phyloP scores from a whole-genome alignment of 306 rosid species.

The Trifolium dubium region DNA sequence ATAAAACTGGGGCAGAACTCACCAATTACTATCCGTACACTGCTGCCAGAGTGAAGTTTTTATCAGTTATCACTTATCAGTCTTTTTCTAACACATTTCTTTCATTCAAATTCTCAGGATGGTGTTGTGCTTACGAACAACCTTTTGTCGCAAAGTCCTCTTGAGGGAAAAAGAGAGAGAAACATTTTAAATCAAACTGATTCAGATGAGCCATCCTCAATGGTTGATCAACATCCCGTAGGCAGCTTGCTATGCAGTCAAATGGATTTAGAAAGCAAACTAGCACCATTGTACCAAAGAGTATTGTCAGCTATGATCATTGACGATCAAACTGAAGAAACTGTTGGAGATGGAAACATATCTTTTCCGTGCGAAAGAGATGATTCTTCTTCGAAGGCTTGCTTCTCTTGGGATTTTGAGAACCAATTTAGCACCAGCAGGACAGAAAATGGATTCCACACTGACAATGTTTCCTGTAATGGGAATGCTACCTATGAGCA shows the following conservation, averaged over 20 bases:
- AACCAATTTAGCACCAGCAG: constrained; percentile 39
- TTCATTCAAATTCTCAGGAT: constrained; percentile 54
- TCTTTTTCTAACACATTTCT: constrained; percentile 20
- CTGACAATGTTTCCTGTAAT: constrained; percentile 58
- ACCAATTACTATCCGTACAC: not conserved
- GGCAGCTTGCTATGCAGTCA: constrained; percentile 46
- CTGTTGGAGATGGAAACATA: constrained; percentile 48
- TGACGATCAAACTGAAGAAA: constrained; percentile 65
- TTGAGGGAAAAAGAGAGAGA: constrained; percentile 50
- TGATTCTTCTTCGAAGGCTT: constrained; percentile 44
- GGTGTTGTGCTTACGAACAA: constrained; percentile 45
- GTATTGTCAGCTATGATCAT: constrained; percentile 77
- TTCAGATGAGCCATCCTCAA: constrained; percentile 39
- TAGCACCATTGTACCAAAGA: constrained; percentile 73
- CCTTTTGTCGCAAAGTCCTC: constrained; percentile 46
- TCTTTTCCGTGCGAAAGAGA: constrained; percentile 49
- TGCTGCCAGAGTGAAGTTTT: not conserved
- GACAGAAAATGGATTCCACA: constrained; percentile 40
- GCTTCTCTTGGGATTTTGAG: constrained; percentile 47
- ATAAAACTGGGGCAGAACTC: constrained; percentile 14
- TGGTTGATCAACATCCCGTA: constrained; percentile 47
- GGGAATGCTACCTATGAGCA: constrained; percentile 57
- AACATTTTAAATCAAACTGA: constrained; percentile 46
- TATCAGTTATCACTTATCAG: constrained; percentile 17
- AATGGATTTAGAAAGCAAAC: constrained; percentile 49